These are phyloP conservation scores for Prunus mongolica DNA, from an alignment of 306 rosid genomes.

Conservation along the genomic window DNA sequence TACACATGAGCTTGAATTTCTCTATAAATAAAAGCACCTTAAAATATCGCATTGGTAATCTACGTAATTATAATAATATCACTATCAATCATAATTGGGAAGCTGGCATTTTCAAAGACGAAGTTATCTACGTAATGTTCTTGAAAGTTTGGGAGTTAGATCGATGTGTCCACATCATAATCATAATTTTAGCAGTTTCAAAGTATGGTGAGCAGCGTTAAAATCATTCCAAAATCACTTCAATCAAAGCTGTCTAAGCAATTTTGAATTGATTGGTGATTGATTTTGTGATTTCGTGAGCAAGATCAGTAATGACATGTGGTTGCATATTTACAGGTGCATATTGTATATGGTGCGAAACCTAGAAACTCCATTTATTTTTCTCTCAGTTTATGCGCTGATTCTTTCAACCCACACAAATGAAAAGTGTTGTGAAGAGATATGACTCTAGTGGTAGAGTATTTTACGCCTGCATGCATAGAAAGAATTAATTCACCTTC, in stretches of 20 bases:
- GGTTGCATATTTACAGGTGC: too few species aligned
- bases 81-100: background rate
- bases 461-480: background rate
- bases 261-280: background rate
- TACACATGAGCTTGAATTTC: too few species aligned
- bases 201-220: background rate
- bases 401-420: too few species aligned
- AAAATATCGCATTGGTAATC: too few species aligned
- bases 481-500: background rate
- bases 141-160: background rate
- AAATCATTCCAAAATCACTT: background rate
- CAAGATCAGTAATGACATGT: too few species aligned
- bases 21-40: too few species aligned
- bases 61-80: background rate
- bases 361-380: too few species aligned
- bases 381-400: too few species aligned
- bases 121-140: background rate
- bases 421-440: too few species aligned
- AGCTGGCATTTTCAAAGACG: background rate
- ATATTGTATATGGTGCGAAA: too few species aligned
- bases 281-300: too few species aligned
- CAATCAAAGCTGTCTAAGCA: background rate
- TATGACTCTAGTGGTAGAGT: background rate
- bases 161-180: background rate
- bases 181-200: too few species aligned